A percentile compares a stretch with the other conserved stretches of the same genome.
Evolutionary conservation across 805 yeast genomes (phyloP).

Genomic region (Metschnikowia noctiluminum): DNA sequence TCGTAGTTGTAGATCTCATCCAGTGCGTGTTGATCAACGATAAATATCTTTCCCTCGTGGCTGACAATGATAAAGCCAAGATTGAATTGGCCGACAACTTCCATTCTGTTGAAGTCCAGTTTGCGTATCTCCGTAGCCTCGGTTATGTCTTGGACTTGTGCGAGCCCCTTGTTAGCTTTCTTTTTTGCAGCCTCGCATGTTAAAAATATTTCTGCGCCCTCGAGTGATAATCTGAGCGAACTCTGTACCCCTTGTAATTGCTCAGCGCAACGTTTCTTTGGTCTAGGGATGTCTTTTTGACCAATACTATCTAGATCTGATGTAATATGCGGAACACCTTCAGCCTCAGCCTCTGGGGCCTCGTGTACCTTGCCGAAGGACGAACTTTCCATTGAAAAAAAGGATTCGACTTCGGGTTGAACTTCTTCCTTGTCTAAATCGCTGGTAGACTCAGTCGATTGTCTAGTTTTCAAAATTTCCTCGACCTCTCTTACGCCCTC

Average conservation of each 20-base stretch:
- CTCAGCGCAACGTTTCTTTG: neutral
- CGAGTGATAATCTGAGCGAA: neutral
- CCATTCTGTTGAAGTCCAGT: conserved; percentile 70
- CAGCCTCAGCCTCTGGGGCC: too few relatives aligned
- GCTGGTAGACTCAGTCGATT: neutral
- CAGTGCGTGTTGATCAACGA: conserved; percentile 96
- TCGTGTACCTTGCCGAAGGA: too few relatives aligned
- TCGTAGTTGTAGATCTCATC: conserved; percentile 95
- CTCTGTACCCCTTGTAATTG: conserved; percentile 5
- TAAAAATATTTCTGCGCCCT: conserved; percentile 2
- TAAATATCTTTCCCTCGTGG: conserved; percentile 60
- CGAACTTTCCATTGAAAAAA: neutral
- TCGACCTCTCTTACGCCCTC: neutral
- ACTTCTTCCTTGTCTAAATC: neutral
- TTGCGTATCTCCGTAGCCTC: conserved; percentile 47
- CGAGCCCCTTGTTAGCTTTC: conserved; percentile 3
- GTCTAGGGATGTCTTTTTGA: neutral
- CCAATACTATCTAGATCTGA: neutral
- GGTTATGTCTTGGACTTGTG: conserved; percentile 13
- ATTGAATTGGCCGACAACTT: conserved; percentile 88
- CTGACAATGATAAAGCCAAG: conserved; percentile 86
- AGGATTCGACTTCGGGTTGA: neutral
- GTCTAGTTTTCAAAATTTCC: too few relatives aligned
- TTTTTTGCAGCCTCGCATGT: neutral
- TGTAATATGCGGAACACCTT: too few relatives aligned